Percentiles rank a stretch among this genome's conserved stretches.
These are phyloP conservation scores for Eleusine coracana DNA, from an alignment of 176 grass and related monocot genomes.

Conservation along the genomic window DNA sequence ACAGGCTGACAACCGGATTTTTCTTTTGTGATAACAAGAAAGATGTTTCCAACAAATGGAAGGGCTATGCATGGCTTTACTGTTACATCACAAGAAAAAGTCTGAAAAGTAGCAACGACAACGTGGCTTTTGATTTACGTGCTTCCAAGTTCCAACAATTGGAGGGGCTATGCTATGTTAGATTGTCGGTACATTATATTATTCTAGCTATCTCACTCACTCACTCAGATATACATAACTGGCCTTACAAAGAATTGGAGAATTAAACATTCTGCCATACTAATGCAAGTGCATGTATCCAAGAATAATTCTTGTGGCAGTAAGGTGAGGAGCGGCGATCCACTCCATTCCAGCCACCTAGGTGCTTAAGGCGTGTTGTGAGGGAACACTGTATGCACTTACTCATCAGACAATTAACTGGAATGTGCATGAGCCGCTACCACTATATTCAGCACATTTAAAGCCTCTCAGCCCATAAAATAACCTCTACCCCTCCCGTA, in stretches of 20 bases:
- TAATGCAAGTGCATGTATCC: background rate
- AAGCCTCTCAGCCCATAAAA: background rate
- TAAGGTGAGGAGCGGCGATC: background rate
- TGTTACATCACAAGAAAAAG: no score
- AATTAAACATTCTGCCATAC: background rate
- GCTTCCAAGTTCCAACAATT: background rate
- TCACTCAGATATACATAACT: background rate
- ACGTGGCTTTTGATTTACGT: no score
- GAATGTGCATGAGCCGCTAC: background rate
- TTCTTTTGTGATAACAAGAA: no score
- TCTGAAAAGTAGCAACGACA: no score
- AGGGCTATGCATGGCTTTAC: no score
- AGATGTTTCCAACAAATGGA: background rate
- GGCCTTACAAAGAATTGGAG: background rate
- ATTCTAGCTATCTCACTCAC: background rate
- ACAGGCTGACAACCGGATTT: no score
- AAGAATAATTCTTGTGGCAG: background rate
- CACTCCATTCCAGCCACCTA: background rate
- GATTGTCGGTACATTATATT: background rate
- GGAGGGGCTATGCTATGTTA: background rate
- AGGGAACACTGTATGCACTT: background rate
- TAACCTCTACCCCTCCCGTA: background rate
- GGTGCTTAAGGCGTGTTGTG: background rate
- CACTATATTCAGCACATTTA: background rate
- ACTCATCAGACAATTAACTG: background rate